These are phyloP conservation scores for Torrubiella hemipterigena DNA, from an alignment of 2,329 filamentous ascomycete species.

Conservation along the genomic window DNA sequence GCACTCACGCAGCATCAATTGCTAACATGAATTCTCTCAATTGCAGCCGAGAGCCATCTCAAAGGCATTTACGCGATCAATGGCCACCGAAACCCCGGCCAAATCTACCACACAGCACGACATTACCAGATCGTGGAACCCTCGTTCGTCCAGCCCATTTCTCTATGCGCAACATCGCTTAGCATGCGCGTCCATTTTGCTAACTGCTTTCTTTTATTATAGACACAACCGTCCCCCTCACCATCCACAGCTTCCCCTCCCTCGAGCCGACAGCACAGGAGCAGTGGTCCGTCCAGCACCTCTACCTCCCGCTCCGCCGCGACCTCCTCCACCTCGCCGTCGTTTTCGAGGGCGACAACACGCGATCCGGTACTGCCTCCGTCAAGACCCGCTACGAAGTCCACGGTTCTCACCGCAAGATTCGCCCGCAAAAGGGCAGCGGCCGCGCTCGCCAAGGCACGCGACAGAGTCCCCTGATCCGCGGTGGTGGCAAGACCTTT, in stretches of 20 bases:
- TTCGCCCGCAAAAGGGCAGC: slow-evolving; percentile 76
- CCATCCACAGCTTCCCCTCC: slow-evolving; percentile 79
- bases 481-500: slow-evolving; percentile 77
- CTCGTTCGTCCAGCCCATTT: slow-evolving; percentile 23
- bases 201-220: slow-evolving; percentile 22
- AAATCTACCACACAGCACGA: slow-evolving; percentile 22
- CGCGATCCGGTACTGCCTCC: slow-evolving; percentile 75
- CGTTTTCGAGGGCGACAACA: slow-evolving; percentile 81
- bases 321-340: slow-evolving; percentile 90
- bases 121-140: slow-evolving; percentile 30
- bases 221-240: slow-evolving; percentile 67
- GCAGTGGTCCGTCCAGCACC: slow-evolving; percentile 68
- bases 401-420: slow-evolving; percentile 69
- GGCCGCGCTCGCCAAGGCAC: slow-evolving; percentile 70
- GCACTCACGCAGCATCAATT: no score
- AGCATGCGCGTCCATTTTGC: neutral
- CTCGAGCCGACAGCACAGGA: slow-evolving; percentile 74
- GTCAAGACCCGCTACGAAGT: slow-evolving; percentile 76
- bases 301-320: slow-evolving; percentile 74
- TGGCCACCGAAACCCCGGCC: slow-evolving; percentile 40
- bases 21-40: no score
- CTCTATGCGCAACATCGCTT: neutral
- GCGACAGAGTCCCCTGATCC: slow-evolving; percentile 68
- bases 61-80: slow-evolving; percentile 37
- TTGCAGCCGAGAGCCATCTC: slow-evolving; percentile 21